A percentile compares a stretch with the other conserved stretches of the same genome.
Conservation (phyloP, 2,329 filamentous ascomycete species). For the Hymenoscyphus occultus region DNA sequence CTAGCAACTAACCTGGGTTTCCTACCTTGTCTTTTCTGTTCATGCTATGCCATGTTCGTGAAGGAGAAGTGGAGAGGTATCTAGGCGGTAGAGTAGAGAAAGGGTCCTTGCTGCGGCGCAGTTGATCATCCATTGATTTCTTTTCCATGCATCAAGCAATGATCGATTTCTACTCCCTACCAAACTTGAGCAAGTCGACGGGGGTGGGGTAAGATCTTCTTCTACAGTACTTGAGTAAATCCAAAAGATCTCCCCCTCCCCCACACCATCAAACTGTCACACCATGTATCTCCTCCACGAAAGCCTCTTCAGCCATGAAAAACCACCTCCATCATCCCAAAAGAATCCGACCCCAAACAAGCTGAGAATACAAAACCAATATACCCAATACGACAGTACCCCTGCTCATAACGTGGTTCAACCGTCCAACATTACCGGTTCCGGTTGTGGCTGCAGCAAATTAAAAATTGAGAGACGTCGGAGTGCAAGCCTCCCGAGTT, state of each 20-base stretch:
- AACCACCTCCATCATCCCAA: no score
- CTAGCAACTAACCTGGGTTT: neutral
- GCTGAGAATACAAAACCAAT: neutral
- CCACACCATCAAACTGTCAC: no score
- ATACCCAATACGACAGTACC: neutral
- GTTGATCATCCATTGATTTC: neutral
- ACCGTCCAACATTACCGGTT: neutral
- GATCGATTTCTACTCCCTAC: neutral
- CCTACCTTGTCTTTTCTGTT: neutral
- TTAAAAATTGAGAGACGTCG: neutral
- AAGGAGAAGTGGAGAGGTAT: neutral
- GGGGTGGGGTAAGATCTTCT: no score
- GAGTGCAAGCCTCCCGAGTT: neutral
- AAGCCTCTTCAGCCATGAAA: neutral
- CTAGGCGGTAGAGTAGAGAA: neutral
- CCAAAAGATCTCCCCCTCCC: no score
- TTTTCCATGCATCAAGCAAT: neutral
- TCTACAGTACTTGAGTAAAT: no score
- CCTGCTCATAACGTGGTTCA: slow-evolving; percentile 2
- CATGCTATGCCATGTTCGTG: neutral
- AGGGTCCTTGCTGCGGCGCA: neutral
- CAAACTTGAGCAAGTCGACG: no score
- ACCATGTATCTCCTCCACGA: neutral
- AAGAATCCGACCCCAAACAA: neutral
- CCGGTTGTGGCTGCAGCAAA: slow-evolving; percentile 1